Base-by-base conservation (phyloP, 202 grass and related monocot genomes). In the Dendrocalamus latiflorus region DNA sequence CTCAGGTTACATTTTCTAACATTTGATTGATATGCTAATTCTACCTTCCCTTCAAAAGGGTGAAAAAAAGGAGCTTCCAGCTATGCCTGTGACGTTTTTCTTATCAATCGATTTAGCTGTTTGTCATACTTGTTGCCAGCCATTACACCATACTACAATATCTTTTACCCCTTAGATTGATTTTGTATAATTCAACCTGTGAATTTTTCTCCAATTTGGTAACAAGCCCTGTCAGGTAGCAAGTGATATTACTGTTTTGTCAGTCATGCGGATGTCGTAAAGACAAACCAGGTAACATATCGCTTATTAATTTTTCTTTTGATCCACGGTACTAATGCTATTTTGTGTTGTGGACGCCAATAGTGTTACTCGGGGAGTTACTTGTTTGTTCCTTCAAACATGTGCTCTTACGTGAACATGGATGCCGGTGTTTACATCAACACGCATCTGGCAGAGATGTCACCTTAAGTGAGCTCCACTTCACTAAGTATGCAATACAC, bases 401-500 rank as follows among this genome's bases (percentile, higher is more conserved):
- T 73, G 88, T 81, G 78, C 83, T 86, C 88, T 89, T 86, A 78
- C 34, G 59, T 86, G 83, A 89, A 86, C 78, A 89, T 86, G 88
- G 83, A 89, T 89, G 88, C 49, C 34, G 66, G 78, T 89, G 83
- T 86, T 89, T 89, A 44, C 72, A 82, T 86, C 41, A 71, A 82
- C 88, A 78, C 26, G 51, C 83, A 89, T 82, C 83, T 72, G 64
- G 78, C 87, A 85, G 82, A 21, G 88, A 86, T 86, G 83, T 82
- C 63, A 50, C 50, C 78, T 75, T 86, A 89, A 86, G 72, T 80
- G 53, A 72, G 78, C 83, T 81, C 83, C 83, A 89, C 21, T 20
- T 82, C 78, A 86, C 83, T 73, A 86, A 68, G 83, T 89, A 86
- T 74, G 88, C 78, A 74, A 61, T 78, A 56, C 78, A 78, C 59